Percentiles rank a stretch among this genome's conserved stretches.
Evolutionary conservation across 2,329 filamentous ascomycete species (phyloP).

Genomic region (Capronia epimyces): DNA sequence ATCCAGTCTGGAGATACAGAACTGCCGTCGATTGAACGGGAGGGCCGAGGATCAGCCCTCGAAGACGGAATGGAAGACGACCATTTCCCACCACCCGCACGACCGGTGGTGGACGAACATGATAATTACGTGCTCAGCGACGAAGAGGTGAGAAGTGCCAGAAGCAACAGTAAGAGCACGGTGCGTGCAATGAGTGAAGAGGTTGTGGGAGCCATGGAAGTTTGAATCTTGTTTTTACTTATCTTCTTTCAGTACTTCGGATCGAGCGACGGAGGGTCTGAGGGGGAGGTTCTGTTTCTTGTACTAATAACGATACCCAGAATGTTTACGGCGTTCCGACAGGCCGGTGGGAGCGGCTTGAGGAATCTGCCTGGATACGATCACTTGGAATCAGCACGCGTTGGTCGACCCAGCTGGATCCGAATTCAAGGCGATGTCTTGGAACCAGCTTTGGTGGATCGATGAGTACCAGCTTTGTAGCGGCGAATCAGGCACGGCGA

Average conservation of each 20-base stretch:
- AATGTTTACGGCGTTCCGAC: constrained; percentile 17
- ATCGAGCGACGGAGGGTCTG: background rate
- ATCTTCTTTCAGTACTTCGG: background rate
- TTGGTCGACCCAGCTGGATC: background rate
- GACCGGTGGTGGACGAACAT: constrained; percentile 37
- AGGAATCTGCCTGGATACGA: constrained; percentile 9
- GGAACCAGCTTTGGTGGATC: background rate
- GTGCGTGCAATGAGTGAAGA: constrained; percentile 51
- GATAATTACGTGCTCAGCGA: constrained; percentile 44
- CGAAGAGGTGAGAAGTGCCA: constrained; percentile 38
- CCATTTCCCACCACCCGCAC: constrained; percentile 26
- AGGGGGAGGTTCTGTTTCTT: constrained; percentile 4
- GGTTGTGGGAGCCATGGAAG: constrained; percentile 50
- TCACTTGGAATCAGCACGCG: background rate
- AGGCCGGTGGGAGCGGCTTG: constrained; percentile 23
- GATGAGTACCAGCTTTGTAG: background rate
- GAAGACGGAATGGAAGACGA: constrained; percentile 27
- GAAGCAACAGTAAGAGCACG: constrained; percentile 38
- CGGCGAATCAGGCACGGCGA: background rate
- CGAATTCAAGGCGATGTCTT: background rate
- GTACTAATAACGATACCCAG: constrained; percentile 26
- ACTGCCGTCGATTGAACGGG: constrained; percentile 27
- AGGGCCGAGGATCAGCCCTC: constrained; percentile 1
- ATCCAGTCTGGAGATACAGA: constrained; percentile 44
- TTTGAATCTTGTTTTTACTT: constrained; percentile 32